Evolutionary conservation across 1,139 yeast species (phyloP).

Genomic region (Diutina sp.): DNA sequence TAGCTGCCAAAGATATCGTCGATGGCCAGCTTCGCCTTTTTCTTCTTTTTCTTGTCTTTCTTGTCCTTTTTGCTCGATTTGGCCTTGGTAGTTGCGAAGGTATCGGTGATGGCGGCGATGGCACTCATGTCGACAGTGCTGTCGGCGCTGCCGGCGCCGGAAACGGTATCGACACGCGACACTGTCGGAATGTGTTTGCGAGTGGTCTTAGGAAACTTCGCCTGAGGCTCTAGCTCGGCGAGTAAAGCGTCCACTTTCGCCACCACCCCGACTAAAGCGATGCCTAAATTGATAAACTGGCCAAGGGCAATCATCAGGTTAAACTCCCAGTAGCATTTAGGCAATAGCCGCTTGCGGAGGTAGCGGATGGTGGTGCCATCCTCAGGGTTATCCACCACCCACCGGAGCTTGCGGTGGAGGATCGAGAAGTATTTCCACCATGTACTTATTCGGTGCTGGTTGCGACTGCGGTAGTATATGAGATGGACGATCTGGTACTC

Average conservation of each 20-base stretch:
- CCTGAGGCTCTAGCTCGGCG: slow-evolving; percentile 9
- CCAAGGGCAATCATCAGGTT: slow-evolving; percentile 63
- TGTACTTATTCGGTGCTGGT: slow-evolving; percentile 59
- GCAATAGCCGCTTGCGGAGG: slow-evolving; percentile 23
- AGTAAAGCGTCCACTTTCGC: slow-evolving; percentile 32
- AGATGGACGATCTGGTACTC: slow-evolving; percentile 35
- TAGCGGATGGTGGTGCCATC: slow-evolving; percentile 16
- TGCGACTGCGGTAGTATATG: slow-evolving; percentile 55
- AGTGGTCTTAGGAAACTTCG: no score
- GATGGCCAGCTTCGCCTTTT: slow-evolving; percentile 35
- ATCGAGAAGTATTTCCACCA: slow-evolving; percentile 72
- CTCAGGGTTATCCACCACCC: slow-evolving; percentile 15
- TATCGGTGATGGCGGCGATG: slow-evolving; percentile 5
- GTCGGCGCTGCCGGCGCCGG: neutral
- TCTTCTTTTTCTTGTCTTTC: slow-evolving; percentile 20
- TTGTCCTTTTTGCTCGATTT: slow-evolving; percentile 4
- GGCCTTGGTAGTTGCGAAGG: slow-evolving; percentile 3
- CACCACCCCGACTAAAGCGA: slow-evolving; percentile 48
- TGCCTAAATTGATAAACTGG: slow-evolving; percentile 65
- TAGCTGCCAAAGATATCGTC: slow-evolving; percentile 43
- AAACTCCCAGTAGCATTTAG: slow-evolving; percentile 45
- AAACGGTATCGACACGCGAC: neutral
- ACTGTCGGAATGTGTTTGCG: no score
- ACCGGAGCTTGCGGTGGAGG: slow-evolving; percentile 44
- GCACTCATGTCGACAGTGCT: slow-evolving; percentile 1